Evolutionary conservation across 2,329 filamentous ascomycete species (phyloP).

Genomic region (Dothideomycetes sp.): DNA sequence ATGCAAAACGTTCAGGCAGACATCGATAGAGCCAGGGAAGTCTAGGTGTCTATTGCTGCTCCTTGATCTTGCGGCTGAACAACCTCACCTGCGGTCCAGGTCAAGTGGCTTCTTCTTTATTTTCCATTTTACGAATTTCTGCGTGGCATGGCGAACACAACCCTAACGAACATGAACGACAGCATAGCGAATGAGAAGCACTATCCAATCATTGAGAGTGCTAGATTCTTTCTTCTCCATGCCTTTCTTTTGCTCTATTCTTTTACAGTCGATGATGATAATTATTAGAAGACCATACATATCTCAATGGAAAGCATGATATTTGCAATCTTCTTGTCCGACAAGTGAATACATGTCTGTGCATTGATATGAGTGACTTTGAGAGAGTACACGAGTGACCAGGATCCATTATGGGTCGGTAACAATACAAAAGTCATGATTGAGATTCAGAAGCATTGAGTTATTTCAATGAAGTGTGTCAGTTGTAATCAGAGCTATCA

Average conservation of each 20-base stretch:
- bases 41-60: too few species aligned
- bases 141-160: background rate
- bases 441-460: too few species aligned
- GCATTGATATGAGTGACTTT: too few species aligned
- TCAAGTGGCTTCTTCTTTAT: background rate
- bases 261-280: background rate
- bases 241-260: background rate
- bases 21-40: conserved; percentile 8
- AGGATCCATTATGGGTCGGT: too few species aligned
- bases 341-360: too few species aligned
- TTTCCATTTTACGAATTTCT: background rate
- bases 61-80: too few species aligned
- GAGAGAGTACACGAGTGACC: too few species aligned
- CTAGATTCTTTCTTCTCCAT: background rate
- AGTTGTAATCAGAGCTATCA: too few species aligned
- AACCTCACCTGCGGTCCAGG: too few species aligned
- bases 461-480: too few species aligned
- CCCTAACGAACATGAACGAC: background rate
- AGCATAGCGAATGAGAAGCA: conserved; percentile 9
- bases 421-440: too few species aligned
- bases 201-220: background rate
- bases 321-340: too few species aligned
- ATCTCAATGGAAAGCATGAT: background rate
- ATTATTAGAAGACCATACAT: background rate
- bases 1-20: conserved; percentile 27